These are phyloP conservation scores for Bryoglossum gracile DNA, from an alignment of 495 filamentous ascomycete genomes.

Conservation along the genomic window DNA sequence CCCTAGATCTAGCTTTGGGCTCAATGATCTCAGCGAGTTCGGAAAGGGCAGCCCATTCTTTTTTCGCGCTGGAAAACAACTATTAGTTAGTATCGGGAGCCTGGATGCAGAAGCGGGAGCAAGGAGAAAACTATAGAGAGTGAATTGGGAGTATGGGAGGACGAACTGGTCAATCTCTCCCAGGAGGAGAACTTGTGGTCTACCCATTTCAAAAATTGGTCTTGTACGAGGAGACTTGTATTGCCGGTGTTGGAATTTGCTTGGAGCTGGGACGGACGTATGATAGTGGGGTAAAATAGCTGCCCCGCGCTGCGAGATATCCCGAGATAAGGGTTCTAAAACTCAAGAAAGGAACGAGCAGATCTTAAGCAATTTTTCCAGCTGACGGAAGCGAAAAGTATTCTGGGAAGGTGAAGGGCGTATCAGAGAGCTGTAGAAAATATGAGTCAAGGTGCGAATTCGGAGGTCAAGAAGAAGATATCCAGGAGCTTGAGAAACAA, in stretches of 20 bases:
- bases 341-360: slow-evolving; percentile 8
- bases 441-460: too few relatives aligned
- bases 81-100: not conserved
- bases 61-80: slow-evolving; percentile 29
- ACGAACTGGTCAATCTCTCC: slow-evolving; percentile 51
- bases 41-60: slow-evolving; percentile 44
- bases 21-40: slow-evolving; percentile 43
- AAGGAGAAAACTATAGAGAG: not conserved
- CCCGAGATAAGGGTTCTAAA: not conserved
- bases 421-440: too few relatives aligned
- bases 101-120: not conserved
- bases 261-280: too few relatives aligned
- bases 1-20: slow-evolving; percentile 38
- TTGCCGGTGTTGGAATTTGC: not conserved
- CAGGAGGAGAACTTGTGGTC: slow-evolving; percentile 46
- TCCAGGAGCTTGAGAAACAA: too few relatives aligned
- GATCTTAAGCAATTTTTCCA: slow-evolving; percentile 5
- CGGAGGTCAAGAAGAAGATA: too few relatives aligned
- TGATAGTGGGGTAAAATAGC: slow-evolving; percentile 13
- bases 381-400: too few relatives aligned
- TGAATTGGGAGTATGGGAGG: not conserved
- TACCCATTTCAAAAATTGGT: slow-evolving; percentile 25
- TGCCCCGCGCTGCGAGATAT: slow-evolving; percentile 11
- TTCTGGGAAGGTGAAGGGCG: too few relatives aligned
- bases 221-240: not conserved